Evolutionary conservation across 1,139 yeast species (phyloP), one percentile per base, ranked within the genome.

Genomic region (Nakaseomyces uthaithaninus): DNA sequence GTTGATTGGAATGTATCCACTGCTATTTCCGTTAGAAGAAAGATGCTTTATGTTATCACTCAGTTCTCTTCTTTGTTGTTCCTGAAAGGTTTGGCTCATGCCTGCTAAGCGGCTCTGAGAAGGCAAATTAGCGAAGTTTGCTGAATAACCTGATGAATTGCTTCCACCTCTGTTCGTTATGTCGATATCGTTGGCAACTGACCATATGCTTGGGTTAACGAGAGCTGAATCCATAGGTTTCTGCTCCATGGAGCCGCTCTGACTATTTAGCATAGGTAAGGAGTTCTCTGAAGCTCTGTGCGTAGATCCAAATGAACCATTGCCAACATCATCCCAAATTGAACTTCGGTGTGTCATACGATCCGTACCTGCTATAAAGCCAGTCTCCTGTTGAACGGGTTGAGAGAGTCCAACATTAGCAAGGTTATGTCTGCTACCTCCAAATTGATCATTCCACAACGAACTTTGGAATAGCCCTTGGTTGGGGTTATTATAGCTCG

Each of bases 271-370:
- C 19, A 5, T 7, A 25, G 41, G 33, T 16, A 41, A 17, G 4
- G 40, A 23, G 16, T 36, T 12, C 12, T 19, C 35, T 2, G 35
- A 31, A 4, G 17, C 24, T 14, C 35, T 20, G 8, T 31, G 35
- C 3, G 35, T 19, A 12, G 17, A 31, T 6, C 25, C n/a, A 12
- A 31, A 31, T 12, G 16, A 16, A 4, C 14, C 14, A 24, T 34
- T 14, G 7, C 38, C 40, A 14, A 42, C 37, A 31, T 35, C 38
- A 23, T 50, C 56, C 58, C 58, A 53, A n/a, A 53, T 52, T 9
- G 58, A 53, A 33, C 49, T 51, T 12, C 52, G 47, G 7, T 50
- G 51, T 2, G 40, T 37, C 4, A 19, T 17, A 9, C 14, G 20
- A 22, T 24, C 38, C 19, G 7, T 25, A 24, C 11, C 35, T 24